Evolutionary conservation across 73 alveolate species (phyloP), one percentile per base, ranked within the genome.

Genomic region (Breviolum minutum): DNA sequence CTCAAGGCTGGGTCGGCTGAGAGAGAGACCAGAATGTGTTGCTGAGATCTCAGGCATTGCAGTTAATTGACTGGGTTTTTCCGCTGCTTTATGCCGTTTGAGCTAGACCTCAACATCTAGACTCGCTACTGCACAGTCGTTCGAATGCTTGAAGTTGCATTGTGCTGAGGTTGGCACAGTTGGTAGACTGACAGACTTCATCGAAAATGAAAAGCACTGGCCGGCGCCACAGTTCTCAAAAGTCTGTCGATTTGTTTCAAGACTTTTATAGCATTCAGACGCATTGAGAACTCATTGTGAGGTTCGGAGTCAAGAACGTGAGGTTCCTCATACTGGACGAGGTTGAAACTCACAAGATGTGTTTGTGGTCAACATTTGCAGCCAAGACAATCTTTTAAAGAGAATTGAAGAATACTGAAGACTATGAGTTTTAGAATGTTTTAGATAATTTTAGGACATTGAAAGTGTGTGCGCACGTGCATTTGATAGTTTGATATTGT

Each of bases 161-260:
- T 24, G 17, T 64, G 84, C 95, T 16, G 22, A 92, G 98, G 98
- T 99, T 11, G 99, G 99, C 29, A 99, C 99, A 6, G 99, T 99
- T 19, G 99, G 99, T 7, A 99, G 99, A 99, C 98, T 99, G 79
- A 99, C 99, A 62, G 99, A 99, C 98, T 99, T 99, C 99, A 98
- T 99, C 76, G 99, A 99, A 83, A 99, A 99, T 92, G 99, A 99
- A 63, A 99, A 99, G 91, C 94, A 99, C 89, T 99, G 99, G 95
- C 90, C 48, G 54, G 17, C 16, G 74, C 98, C 90, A 32, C 22
- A 83, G 88, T 40, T 3, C 54, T 2, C 54, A 40, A 40, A 40
- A 40, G 54, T 40, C 54, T 3, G 54, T 40, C 54, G 54, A 40
- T 40, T 40, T 40, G 54, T 40, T 40, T 40, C 54, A 40, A 40